Evolutionary conservation across 2,329 filamentous ascomycete genomes (phyloP).

Genomic region (Ceratocystis huliohia): DNA sequence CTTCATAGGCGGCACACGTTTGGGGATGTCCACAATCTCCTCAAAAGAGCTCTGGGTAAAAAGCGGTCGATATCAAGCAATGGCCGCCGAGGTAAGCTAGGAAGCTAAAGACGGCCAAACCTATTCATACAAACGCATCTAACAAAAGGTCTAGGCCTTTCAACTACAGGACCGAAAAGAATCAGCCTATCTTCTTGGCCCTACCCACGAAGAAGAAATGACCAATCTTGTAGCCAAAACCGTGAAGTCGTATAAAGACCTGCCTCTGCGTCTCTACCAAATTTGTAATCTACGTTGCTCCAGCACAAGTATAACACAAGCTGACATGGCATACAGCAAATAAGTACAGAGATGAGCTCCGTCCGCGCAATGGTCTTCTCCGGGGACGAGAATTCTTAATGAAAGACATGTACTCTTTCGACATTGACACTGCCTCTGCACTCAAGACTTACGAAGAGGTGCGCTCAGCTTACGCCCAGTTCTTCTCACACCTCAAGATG

Average conservation of each 20-base stretch:
- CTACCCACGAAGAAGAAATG: slow-evolving; percentile 95
- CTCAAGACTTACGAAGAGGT: slow-evolving; percentile 70
- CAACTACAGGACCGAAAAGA: slow-evolving; percentile 68
- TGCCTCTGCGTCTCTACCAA: slow-evolving; percentile 82
- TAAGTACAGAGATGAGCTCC: slow-evolving; percentile 87
- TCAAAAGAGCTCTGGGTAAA: slow-evolving; percentile 71
- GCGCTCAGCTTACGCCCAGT: slow-evolving; percentile 55
- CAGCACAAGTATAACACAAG: neutral
- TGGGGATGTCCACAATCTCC: slow-evolving; percentile 74
- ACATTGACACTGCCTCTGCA: slow-evolving; percentile 53
- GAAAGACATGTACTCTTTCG: slow-evolving; percentile 98
- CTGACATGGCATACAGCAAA: slow-evolving; percentile 42
- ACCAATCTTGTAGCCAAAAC: slow-evolving; percentile 63
- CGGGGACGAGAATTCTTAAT: slow-evolving; percentile 86
- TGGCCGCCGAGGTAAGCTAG: slow-evolving; percentile 52
- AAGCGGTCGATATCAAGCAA: slow-evolving; percentile 65
- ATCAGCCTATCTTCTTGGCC: slow-evolving; percentile 62
- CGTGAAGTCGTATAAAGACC: slow-evolving; percentile 68
- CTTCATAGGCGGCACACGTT: slow-evolving; percentile 56
- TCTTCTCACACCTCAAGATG: slow-evolving; percentile 73
- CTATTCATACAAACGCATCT: neutral
- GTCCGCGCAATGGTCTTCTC: slow-evolving; percentile 77
- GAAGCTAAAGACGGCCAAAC: neutral
- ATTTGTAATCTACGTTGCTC: slow-evolving; percentile 47
- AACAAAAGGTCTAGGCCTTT: slow-evolving; percentile 48